Evolutionary conservation across 2,329 filamentous ascomycete species (phyloP).

Genomic region (Colletotrichum liriopes): DNA sequence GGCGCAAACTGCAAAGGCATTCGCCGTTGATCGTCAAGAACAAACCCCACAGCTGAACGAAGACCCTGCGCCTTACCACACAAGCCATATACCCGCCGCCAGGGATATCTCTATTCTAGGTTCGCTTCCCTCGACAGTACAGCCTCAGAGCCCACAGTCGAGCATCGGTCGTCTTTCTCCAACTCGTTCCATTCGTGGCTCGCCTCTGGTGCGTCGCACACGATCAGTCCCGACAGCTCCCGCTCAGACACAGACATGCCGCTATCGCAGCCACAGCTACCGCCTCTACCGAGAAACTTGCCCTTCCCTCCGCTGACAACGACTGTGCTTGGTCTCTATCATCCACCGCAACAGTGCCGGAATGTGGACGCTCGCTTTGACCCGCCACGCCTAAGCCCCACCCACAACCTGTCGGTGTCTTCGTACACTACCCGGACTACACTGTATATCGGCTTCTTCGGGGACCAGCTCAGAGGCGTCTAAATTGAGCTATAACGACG

Average conservation of each 20-base stretch:
- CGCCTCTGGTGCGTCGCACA: background rate
- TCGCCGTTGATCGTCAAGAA: constrained; percentile 14
- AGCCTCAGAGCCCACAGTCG: background rate
- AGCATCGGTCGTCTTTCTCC: background rate
- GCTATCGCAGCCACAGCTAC: constrained; percentile 5
- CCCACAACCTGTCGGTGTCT: background rate
- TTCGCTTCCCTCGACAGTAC: background rate
- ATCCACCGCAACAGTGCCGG: constrained; percentile 16
- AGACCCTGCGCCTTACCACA: constrained; percentile 9
- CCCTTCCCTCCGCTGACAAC: background rate
- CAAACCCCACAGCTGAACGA: constrained; percentile 13
- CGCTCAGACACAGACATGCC: constrained; percentile 2
- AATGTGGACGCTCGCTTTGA: constrained; percentile 11
- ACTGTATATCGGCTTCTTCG: constrained; percentile 25
- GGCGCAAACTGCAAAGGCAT: background rate
- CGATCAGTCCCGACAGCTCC: background rate
- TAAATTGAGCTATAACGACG: constrained; percentile 7
- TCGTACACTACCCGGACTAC: constrained; percentile 4
- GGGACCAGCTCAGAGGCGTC: constrained; percentile 1
- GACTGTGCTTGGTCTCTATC: background rate
- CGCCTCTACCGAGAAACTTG: background rate
- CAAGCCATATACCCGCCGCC: constrained; percentile 8
- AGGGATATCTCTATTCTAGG: constrained; percentile 23
- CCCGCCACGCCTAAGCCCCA: background rate
- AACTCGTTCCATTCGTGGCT: background rate